phyloP scores from a whole-genome alignment of 1,284 basidiomycete species.

The Mrakiaceae sp. region DNA sequence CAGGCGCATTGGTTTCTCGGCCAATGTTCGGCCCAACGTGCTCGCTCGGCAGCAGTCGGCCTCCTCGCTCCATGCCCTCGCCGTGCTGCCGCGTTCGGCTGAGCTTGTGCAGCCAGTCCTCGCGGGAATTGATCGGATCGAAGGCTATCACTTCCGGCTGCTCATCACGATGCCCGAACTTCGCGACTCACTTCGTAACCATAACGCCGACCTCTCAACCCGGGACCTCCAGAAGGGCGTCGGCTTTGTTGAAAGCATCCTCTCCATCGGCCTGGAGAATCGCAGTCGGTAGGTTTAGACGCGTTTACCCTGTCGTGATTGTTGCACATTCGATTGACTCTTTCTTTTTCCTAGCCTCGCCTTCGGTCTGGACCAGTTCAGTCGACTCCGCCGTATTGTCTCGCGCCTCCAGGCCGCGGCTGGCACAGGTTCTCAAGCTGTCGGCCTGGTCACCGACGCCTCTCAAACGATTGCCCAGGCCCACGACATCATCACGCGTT shows the following conservation, averaged over 20 bases:
- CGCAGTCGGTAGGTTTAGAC: slow-evolving; percentile 36
- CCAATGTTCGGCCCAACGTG: slow-evolving; percentile 59
- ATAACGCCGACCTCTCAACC: slow-evolving; percentile 71
- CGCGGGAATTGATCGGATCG: slow-evolving; percentile 28
- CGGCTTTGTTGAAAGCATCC: slow-evolving; percentile 66
- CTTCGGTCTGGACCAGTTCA: slow-evolving; percentile 1
- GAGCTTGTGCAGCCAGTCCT: background rate
- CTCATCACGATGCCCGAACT: slow-evolving; percentile 57
- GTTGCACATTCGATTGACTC: background rate
- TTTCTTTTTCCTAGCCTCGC: background rate
- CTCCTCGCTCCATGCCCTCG: slow-evolving; percentile 49
- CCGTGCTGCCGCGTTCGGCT: slow-evolving; percentile 18
- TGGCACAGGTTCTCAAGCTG: background rate
- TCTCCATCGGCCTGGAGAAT: slow-evolving; percentile 48
- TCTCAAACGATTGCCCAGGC: background rate
- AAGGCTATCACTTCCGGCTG: slow-evolving; percentile 63
- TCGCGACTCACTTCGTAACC: slow-evolving; percentile 51
- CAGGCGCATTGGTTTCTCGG: slow-evolving; percentile 64
- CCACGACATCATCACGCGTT: background rate
- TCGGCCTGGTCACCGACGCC: background rate
- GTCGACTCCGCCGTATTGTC: background rate
- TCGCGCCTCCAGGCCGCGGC: background rate
- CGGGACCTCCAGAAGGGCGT: slow-evolving; percentile 73
- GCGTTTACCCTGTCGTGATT: background rate
- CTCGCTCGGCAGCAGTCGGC: slow-evolving; percentile 51